Evolutionary conservation across 129 eudicot genomes (phyloP).

Genomic region (Arctium minus): DNA sequence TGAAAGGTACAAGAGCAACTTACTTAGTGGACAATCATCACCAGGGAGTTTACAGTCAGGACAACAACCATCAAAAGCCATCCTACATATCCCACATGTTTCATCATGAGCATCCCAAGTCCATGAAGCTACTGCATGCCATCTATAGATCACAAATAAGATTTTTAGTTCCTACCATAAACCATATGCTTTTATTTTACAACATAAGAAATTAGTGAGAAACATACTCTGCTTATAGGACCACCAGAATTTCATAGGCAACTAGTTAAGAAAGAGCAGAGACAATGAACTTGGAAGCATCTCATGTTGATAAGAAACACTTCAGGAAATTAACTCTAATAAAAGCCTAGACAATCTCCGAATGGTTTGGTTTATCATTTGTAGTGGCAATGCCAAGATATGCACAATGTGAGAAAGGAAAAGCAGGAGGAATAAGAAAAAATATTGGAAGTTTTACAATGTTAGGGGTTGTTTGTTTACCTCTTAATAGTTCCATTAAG

Average conservation of each 20-base stretch:
- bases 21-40: constrained; percentile 90
- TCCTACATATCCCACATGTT: constrained; percentile 92
- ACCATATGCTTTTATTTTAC: not conserved
- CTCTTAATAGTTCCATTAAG: no score
- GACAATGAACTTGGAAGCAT: not conserved
- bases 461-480: not conserved
- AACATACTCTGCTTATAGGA: constrained; percentile 55
- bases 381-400: no score
- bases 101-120: constrained; percentile 99
- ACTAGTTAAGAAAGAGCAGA: constrained; percentile 41
- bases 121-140: constrained; percentile 99
- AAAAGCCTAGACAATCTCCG: no score
- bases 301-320: not conserved
- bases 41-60: constrained; percentile 94
- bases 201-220: not conserved
- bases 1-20: constrained; percentile 15
- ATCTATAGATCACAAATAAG: constrained; percentile 30
- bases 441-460: no score
- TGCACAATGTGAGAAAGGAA: no score
- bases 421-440: no score
- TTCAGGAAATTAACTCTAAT: no score
- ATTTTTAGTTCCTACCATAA: not conserved
- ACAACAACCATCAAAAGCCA: constrained; percentile 99
- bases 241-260: constrained; percentile 27
- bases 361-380: no score